phyloP scores from a whole-genome alignment of 2,329 filamentous ascomycete species.

The Calonectria pseudoreteaudii region DNA sequence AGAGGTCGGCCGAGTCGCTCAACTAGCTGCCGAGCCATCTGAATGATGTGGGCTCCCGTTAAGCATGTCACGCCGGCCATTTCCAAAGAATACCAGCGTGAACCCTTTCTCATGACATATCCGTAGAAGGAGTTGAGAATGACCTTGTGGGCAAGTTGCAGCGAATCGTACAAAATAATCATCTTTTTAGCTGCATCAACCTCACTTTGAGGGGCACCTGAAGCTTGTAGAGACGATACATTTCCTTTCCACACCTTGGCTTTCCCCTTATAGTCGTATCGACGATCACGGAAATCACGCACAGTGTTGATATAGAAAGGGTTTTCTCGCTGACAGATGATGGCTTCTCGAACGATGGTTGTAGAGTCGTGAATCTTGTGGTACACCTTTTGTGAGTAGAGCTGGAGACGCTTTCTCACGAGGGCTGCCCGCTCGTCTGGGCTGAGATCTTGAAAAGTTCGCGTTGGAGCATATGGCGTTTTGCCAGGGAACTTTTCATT shows the following conservation, averaged over 20 bases:
- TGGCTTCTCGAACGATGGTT: conserved; percentile 92
- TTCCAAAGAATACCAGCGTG: conserved; percentile 98
- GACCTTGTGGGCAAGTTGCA: conserved; percentile 98
- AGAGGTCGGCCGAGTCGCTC: conserved; percentile 93
- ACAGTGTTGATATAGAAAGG: conserved; percentile 99
- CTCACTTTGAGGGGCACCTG: conserved; percentile 80
- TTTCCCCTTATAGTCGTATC: conserved; percentile 98
- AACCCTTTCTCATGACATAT: conserved; percentile 99
- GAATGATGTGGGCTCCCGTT: conserved; percentile 96
- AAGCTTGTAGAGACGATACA: conserved; percentile 84
- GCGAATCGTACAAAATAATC: conserved; percentile 94
- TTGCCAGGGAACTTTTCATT: conserved; percentile 93
- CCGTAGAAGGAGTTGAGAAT: conserved; percentile 99
- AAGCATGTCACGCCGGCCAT: conserved; percentile 99
- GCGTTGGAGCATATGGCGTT: conserved; percentile 73
- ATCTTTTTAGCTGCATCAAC: conserved; percentile 98
- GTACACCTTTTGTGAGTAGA: conserved; percentile 98
- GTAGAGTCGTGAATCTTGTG: conserved; percentile 98
- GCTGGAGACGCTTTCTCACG: conserved; percentile 87
- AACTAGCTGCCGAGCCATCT: conserved; percentile 92
- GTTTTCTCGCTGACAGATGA: conserved; percentile 98
- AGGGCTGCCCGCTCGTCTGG: conserved; percentile 84
- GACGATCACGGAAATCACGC: conserved; percentile 92
- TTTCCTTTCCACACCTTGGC: conserved; percentile 99
- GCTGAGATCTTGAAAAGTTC: conserved; percentile 84